Base-by-base conservation (phyloP, 2,329 filamentous ascomycete genomes). In the Daldinia sp. region DNA sequence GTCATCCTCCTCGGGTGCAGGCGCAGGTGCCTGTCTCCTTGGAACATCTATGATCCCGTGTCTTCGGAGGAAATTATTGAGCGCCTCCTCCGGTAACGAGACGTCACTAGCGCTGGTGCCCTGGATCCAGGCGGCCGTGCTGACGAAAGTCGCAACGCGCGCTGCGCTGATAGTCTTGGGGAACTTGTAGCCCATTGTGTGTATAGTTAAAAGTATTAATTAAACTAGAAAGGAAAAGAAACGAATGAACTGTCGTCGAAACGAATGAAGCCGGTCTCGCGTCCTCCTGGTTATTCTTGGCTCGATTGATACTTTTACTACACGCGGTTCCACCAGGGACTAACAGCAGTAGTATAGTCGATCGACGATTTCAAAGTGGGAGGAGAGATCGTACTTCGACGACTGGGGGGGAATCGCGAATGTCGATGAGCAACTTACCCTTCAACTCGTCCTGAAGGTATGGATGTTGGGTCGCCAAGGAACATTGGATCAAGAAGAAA, bases 91-190 rank as follows among this genome's bases (percentile, higher is more conserved):
- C 3, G 69, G 68, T 17, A 71, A 32, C 25, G 58, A 65, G 45
- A 62, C 69, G 21, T 65, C 64, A 30, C 59, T 65, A 2, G 64
- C 66, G 57, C 59, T 55, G 34, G 60, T 54, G 41, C 69, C 68
- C 27, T 70, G 69, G 48, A 71, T 68, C 69, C 69, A 71, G 9
- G 69, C 69, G n/a, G 69, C 69, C 3, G 69, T 71, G 60, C 66
- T 69, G 59, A 71, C 61, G 56, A 71, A 70, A 23, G 61, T 64
- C 25, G 68, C 66, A 29, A 70, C 27, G 64, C 68, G 68, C 61
- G 69, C 69, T 41, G 71, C 72, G 63, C 69, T 72, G 60, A 70
- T 72, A 32, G 67, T 66, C 15, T 63, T 70, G 27, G 72, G 70
- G 21, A 72, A 70, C 10, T 37, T 66, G 59, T 61, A 65, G 17